Conservation (phyloP, 2,329 filamentous ascomycete species). For the Pseudocercospora cruenta region DNA sequence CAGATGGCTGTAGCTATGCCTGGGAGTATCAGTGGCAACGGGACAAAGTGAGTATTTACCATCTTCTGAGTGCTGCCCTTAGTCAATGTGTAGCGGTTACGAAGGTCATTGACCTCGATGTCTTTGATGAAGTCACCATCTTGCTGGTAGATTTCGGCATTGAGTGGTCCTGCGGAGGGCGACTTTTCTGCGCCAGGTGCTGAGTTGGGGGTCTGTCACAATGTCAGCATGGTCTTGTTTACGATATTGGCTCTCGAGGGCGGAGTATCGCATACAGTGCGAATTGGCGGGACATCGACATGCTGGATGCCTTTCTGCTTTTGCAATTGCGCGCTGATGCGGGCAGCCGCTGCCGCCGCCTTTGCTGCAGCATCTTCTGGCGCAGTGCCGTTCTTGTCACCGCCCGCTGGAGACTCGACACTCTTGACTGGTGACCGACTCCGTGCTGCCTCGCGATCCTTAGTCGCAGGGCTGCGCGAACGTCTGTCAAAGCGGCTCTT, state of each 20-base stretch:
- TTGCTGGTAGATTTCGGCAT: conserved; percentile 88
- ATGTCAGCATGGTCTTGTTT: conserved; percentile 21
- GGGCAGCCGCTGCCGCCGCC: conserved; percentile 74
- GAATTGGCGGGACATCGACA: conserved; percentile 83
- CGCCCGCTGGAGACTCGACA: conserved; percentile 55
- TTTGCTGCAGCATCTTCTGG: conserved; percentile 56
- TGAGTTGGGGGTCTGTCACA: conserved; percentile 35
- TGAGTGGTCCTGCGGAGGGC: conserved; percentile 62
- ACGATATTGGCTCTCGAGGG: background rate
- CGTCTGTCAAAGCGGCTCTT: conserved; percentile 86
- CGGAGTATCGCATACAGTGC: conserved; percentile 51
- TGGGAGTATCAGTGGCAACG: conserved; percentile 63
- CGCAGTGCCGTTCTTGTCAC: conserved; percentile 24
- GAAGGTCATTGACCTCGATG: conserved; percentile 96
- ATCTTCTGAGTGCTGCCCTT: conserved; percentile 98
- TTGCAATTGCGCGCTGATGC: conserved; percentile 53
- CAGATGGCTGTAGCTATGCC: conserved; percentile 38
- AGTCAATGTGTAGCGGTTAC: conserved; percentile 94
- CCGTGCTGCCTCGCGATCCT: conserved; percentile 68
- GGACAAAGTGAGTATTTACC: conserved; percentile 78
- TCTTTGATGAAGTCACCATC: conserved; percentile 99
- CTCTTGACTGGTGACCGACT: conserved; percentile 75
- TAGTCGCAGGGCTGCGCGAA: conserved; percentile 64
- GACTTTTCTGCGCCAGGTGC: conserved; percentile 60
- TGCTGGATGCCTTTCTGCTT: conserved; percentile 85